A percentile compares a stretch with the other conserved stretches of the same genome.
These are phyloP conservation scores for Syzygium jambos DNA, from an alignment of 345 rosid genomes.

Conservation along the genomic window DNA sequence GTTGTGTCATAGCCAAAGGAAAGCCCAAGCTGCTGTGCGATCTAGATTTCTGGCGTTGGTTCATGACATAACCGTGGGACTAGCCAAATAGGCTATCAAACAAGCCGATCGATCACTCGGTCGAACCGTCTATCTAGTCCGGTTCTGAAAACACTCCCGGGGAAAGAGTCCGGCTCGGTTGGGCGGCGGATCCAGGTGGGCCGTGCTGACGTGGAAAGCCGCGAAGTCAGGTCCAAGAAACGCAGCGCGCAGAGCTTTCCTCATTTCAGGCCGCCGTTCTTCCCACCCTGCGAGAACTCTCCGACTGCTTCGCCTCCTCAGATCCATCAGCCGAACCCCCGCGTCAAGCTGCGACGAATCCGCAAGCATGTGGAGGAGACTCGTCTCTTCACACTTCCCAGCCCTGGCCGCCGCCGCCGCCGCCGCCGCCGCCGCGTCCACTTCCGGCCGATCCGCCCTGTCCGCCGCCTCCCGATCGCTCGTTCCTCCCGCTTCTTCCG, in stretches of 20 bases:
- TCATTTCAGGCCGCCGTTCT: neutral
- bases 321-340: neutral
- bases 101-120: neutral
- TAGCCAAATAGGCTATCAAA: neutral
- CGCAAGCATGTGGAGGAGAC: conserved; percentile 72
- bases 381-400: conserved; percentile 54
- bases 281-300: neutral
- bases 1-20: no score
- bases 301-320: neutral
- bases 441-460: conserved; percentile 22
- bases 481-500: conserved; percentile 24
- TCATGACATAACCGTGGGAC: neutral
- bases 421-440: conserved; percentile 5
- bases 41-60: no score
- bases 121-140: neutral
- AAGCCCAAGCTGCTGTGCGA: no score
- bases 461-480: conserved; percentile 13
- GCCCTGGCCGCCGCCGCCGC: conserved; percentile 44
- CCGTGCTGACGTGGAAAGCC: neutral
- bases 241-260: neutral
- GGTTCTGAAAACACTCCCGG: neutral
- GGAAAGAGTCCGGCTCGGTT: neutral
- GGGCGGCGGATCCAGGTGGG: neutral
- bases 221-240: neutral
- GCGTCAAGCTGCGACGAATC: neutral